Evolutionary conservation across 2,329 filamentous ascomycete genomes (phyloP).

Genomic region (Aspergillus neoniger): DNA sequence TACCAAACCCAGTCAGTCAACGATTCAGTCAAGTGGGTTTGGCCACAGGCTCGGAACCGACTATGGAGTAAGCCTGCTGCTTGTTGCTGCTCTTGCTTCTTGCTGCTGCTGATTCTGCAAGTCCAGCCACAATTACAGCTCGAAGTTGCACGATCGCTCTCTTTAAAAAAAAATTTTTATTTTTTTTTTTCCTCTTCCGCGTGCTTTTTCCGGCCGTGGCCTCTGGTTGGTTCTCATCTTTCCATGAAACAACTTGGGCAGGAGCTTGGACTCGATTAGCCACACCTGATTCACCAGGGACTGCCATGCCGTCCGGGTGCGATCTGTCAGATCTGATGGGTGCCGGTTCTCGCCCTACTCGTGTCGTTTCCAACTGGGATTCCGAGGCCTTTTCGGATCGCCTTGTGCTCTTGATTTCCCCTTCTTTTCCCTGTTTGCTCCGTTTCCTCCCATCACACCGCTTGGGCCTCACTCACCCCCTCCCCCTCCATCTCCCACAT

Average conservation of each 20-base stretch:
- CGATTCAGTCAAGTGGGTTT: neutral
- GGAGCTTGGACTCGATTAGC: neutral
- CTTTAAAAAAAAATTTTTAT: too few species aligned
- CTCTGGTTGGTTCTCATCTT: neutral
- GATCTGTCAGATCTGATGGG: neutral
- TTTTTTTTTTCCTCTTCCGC: neutral
- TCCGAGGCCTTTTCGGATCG: too few species aligned
- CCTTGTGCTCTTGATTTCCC: too few species aligned
- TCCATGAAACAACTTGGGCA: neutral
- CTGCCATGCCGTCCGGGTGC: neutral
- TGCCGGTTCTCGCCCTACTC: neutral
- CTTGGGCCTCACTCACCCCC: neutral
- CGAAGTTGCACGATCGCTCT: too few species aligned
- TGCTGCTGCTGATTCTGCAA: too few species aligned
- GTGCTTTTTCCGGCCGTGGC: neutral
- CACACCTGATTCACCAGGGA: neutral
- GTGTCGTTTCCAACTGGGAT: too few species aligned
- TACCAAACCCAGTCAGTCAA: neutral
- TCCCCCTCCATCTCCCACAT: too few species aligned
- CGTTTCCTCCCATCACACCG: neutral
- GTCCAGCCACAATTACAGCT: too few species aligned
- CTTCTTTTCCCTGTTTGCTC: neutral
- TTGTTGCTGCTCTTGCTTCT: too few species aligned
- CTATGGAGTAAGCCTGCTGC: too few species aligned
- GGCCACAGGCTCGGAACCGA: too few species aligned